Evolutionary conservation across 257 asterid genomes (phyloP), one percentile per base, ranked within the genome.

Genomic region (Fraxinus pennsylvanica): DNA sequence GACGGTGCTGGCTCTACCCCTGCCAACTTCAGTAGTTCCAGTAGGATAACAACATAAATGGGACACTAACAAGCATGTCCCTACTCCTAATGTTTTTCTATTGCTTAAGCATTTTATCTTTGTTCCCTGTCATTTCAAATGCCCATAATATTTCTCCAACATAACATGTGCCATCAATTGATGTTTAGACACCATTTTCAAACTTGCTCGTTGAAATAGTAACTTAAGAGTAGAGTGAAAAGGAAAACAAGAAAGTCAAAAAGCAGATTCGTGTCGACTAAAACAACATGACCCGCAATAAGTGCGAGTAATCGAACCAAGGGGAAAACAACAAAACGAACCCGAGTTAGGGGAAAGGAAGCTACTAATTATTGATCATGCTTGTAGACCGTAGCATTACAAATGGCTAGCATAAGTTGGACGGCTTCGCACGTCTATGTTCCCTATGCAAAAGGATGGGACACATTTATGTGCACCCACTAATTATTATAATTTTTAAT

Each of bases 81-180:
- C 88, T 77, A 74, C 86, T 74, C 50, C 22, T 69, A 74, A 65
- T 83, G 83, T 83, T 76, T 76, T 82, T 43, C 32, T 80, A 57
- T 76, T 74, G 71, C 78, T 68, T 75, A 80, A 79, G 54, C 87
- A 82, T 66, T 82, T 82, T 74, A 61, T 78, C 75, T 52, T n/a
- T 67, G 69, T 61, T 77, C 38, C 66, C 84, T 61, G 78, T 82
- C 86, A 73, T 78, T 79, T 87, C 86, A 84, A 84, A 71, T 9
- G 29, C 21, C n/a, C 59, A 14, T 47, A 47, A 14, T 47, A 47
- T 15, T 15, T 38, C 36, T 82, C 90, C 88, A 85, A 82, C 90
- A 85, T 84, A 38, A 67, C 90, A 87, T 82, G 90, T 87, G 88
- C 84, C 72, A 57, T 43, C 52, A 43, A 43, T 57, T 57, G 10